Percentiles rank a stretch among this genome's conserved stretches.
Evolutionary conservation across 495 filamentous ascomycete species (phyloP).

Genomic region (Daldinia caldariorum): DNA sequence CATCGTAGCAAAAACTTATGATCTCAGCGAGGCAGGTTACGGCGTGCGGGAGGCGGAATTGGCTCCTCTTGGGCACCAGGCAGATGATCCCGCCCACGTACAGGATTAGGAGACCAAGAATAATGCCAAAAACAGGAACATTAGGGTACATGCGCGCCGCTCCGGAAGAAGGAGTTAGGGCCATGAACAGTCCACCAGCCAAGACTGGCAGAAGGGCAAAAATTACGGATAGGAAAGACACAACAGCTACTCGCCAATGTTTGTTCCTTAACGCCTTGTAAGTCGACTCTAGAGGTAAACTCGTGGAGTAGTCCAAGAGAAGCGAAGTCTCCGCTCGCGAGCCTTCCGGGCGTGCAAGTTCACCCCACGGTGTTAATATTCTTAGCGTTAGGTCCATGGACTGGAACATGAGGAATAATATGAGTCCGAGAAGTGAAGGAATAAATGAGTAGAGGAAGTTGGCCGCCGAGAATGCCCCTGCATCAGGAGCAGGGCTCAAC

Average conservation of each 20-base stretch:
- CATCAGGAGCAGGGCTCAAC: conserved; percentile 67
- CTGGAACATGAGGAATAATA: conserved; percentile 81
- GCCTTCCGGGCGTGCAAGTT: conserved; percentile 65
- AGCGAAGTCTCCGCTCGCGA: conserved; percentile 73
- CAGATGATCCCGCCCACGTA: conserved; percentile 63
- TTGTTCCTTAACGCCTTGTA: conserved; percentile 68
- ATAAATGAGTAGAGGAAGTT: conserved; percentile 91
- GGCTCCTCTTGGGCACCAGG: conserved; percentile 64
- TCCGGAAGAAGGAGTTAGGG: conserved; percentile 66
- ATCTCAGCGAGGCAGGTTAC: conserved; percentile 77
- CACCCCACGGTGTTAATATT: conserved; percentile 77
- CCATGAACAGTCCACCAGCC: conserved; percentile 82
- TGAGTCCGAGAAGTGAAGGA: conserved; percentile 76
- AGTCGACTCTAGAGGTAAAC: conserved; percentile 70
- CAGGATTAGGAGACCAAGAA: conserved; percentile 73
- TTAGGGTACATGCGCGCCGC: conserved; percentile 74
- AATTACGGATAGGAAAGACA: conserved; percentile 71
- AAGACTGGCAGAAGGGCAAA: conserved; percentile 77
- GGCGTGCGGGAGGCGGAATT: conserved; percentile 73
- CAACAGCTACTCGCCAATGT: conserved; percentile 75
- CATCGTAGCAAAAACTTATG: conserved; percentile 77
- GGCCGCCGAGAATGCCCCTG: conserved; percentile 78
- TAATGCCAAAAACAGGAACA: conserved; percentile 72
- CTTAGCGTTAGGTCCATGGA: conserved; percentile 79
- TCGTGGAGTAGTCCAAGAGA: conserved; percentile 75